These are phyloP conservation scores for Jaapia argillacea DNA, from an alignment of 768 basidiomycete species.

Conservation along the genomic window DNA sequence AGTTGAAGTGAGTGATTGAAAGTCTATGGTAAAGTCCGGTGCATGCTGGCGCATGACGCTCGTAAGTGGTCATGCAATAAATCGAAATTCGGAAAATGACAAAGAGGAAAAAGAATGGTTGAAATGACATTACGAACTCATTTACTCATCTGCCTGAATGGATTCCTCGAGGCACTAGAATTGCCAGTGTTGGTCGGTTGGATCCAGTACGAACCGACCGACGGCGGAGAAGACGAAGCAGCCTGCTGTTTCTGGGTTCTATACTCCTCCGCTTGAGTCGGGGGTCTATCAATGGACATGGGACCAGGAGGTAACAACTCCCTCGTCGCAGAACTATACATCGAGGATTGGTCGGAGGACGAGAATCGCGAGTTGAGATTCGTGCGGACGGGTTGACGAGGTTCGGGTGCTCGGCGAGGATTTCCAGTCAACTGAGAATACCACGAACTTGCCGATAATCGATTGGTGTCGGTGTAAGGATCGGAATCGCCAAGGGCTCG, in stretches of 20 bases:
- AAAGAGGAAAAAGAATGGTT: no score
- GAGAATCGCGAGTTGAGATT: not conserved
- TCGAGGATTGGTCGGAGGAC: not conserved
- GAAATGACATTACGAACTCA: no score
- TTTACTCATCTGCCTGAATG: conserved; percentile 40
- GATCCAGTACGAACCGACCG: conserved; percentile 31
- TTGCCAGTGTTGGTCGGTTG: conserved; percentile 32
- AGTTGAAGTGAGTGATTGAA: no score
- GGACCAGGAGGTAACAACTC: not conserved
- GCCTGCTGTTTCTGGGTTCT: conserved; percentile 1
- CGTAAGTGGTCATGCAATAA: no score
- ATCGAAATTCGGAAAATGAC: no score
- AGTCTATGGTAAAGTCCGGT: no score
- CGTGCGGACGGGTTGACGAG: conserved; percentile 54
- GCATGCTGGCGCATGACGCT: no score
- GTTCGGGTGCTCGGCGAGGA: conserved; percentile 51
- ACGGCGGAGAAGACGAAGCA: conserved; percentile 14
- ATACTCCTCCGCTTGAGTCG: not conserved
- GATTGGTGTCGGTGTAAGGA: conserved; percentile 15
- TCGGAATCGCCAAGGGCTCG: conserved; percentile 9
- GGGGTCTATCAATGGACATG: no score
- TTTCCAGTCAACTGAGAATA: conserved; percentile 64
- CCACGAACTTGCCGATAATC: conserved; percentile 40
- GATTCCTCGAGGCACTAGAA: conserved; percentile 27
- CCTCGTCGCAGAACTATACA: not conserved